These are phyloP conservation scores for Citrus glauca DNA, from an alignment of 345 rosid genomes.

Conservation along the genomic window DNA sequence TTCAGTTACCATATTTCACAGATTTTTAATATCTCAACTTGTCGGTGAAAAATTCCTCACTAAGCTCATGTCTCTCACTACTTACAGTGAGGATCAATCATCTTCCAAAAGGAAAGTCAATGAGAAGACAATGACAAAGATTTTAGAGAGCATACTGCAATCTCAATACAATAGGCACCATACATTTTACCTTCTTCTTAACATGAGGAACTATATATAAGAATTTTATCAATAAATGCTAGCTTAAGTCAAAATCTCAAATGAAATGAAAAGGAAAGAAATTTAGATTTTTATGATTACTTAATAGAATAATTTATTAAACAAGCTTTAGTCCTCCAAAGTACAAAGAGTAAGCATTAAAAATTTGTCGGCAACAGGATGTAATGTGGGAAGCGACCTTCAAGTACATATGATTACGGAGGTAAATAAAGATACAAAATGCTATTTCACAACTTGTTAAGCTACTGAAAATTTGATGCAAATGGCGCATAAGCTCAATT, in stretches of 20 bases:
- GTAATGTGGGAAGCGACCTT: neutral
- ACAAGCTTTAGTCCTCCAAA: neutral
- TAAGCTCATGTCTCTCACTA: neutral
- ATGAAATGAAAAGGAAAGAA: neutral
- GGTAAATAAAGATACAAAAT: neutral
- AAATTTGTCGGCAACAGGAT: neutral
- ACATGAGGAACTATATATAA: neutral
- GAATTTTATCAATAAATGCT: neutral
- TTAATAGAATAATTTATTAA: neutral
- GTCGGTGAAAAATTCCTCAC: neutral
- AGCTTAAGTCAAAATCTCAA: neutral
- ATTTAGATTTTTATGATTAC: neutral
- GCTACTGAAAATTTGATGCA: neutral
- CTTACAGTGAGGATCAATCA: neutral
- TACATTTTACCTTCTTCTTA: neutral
- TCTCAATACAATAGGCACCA: neutral
- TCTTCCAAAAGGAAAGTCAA: neutral
- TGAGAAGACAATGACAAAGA: neutral
- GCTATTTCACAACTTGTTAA: neutral
- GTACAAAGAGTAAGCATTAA: neutral
- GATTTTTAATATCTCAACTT: too few species aligned
- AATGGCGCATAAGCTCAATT: neutral
- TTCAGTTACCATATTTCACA: too few species aligned
- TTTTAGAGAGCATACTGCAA: neutral
- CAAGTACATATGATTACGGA: neutral